These are phyloP conservation scores for Cutaneotrichosporon spelunceum DNA, from an alignment of 1,284 basidiomycete species.

Conservation along the genomic window DNA sequence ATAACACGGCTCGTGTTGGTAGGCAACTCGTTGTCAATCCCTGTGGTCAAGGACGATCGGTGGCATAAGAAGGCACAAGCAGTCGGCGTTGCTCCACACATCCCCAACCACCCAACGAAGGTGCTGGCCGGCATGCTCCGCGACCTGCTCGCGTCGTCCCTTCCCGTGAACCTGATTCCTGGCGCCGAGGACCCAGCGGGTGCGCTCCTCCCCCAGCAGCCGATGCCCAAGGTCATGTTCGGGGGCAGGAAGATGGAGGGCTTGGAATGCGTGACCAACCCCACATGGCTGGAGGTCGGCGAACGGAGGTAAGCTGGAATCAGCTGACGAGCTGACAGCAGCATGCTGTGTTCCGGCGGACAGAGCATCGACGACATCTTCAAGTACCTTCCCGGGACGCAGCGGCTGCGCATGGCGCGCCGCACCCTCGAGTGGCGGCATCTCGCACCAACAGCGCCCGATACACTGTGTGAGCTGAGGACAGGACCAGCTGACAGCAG, in stretches of 20 bases:
- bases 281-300: conserved; percentile 69
- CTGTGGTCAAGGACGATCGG: conserved; percentile 55
- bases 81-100: conserved; percentile 53
- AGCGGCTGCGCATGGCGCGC: conserved; percentile 68
- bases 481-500: conserved; percentile 22
- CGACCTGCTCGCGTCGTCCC: conserved; percentile 63
- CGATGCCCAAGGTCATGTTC: conserved; percentile 88
- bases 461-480: conserved; percentile 67
- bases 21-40: conserved; percentile 73
- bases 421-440: conserved; percentile 89
- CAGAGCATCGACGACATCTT: conserved; percentile 93
- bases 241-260: conserved; percentile 61
- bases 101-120: conserved; percentile 67
- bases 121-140: conserved; percentile 67
- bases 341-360: conserved; percentile 77
- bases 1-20: conserved; percentile 80
- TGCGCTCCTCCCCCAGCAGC: conserved; percentile 86
- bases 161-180: conserved; percentile 79
- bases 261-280: conserved; percentile 84
- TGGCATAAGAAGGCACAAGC: conserved; percentile 33
- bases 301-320: conserved; percentile 40
- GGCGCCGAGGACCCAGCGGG: conserved; percentile 84
- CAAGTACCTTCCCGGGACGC: conserved; percentile 64
- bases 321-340: conserved; percentile 52
- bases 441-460: conserved; percentile 94